Evolutionary conservation across 176 grass and related monocot genomes (phyloP), one percentile per base, ranked within the genome.

Genomic region (Dendrocalamus sinicus): DNA sequence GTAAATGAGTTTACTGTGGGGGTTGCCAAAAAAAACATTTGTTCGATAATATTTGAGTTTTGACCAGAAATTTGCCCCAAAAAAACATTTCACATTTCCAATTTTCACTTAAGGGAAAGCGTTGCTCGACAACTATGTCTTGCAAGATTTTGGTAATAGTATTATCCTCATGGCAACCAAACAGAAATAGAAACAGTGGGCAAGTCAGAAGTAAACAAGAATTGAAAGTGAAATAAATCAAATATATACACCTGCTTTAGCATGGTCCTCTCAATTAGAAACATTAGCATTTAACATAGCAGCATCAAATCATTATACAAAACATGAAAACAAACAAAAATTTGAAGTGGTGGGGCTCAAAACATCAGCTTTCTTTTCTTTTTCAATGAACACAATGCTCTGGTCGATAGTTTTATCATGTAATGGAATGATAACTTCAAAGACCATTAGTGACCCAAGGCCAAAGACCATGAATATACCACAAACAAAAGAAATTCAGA

Each of bases 101-200:
- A 24, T 20, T 17, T 26, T 39, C 65, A 64, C 58, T 64, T 46
- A 12, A 44, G 22, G 57, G 17, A 71, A 64, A 62, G 22, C 23
- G 72, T 16, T 54, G 11, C 52, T 41, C 16, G 45, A 6, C 3
- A 10, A 60, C 58, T 32, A 72, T 39, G 17, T 22, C 73, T 77
- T 77, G 7, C 32, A 46, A 63, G 14, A n/a, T 89, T 60, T 61
- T 62, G 48, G 14, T 0, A 24, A 43, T 81, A 70, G 39, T 70
- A 54, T 63, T 81, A 78, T 72, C 83, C 39, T 11, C 50, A 53
- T 75, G 17, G 68, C 46, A 79, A 53, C 47, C 55, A 78, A 20
- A 46, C 15, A 23, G 32, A 78, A 35, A 70, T 7, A 61, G 5
- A 51, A 67, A 53, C 17, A 23, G 19, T 54, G 32, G 32, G 7